A percentile compares a stretch with the other conserved stretches of the same genome.
These are phyloP conservation scores for Malassezia nana DNA, from an alignment of 1,284 basidiomycete species.

Conservation along the genomic window DNA sequence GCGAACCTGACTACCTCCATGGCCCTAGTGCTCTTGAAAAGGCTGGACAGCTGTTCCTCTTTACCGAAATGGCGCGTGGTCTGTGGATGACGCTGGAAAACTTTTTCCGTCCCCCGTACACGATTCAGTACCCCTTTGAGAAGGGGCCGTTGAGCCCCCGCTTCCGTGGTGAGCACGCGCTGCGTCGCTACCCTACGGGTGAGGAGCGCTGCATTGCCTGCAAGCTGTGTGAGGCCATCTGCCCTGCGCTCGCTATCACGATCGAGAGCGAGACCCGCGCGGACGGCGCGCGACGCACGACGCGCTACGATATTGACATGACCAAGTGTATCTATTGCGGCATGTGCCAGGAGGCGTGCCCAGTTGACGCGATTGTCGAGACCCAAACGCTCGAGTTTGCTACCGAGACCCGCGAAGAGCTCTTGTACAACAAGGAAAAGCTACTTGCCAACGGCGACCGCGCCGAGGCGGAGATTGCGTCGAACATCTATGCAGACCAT, in stretches of 20 bases:
- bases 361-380: slow-evolving; percentile 98
- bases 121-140: slow-evolving; percentile 70
- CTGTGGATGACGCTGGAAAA: slow-evolving; percentile 98
- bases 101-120: slow-evolving; percentile 94
- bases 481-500: slow-evolving; percentile 44
- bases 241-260: slow-evolving; percentile 97
- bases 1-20: slow-evolving; percentile 50
- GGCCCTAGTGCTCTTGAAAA: slow-evolving; percentile 68
- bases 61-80: slow-evolving; percentile 96
- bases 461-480: slow-evolving; percentile 69
- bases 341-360: slow-evolving; percentile 73
- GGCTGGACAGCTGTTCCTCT: slow-evolving; percentile 92
- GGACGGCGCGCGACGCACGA: slow-evolving; percentile 92
- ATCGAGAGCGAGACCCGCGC: slow-evolving; percentile 93
- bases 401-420: slow-evolving; percentile 93
- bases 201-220: slow-evolving; percentile 99
- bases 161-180: slow-evolving; percentile 97
- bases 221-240: slow-evolving; percentile 98
- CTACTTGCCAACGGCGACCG: slow-evolving; percentile 88
- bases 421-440: slow-evolving; percentile 93
- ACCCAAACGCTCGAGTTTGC: slow-evolving; percentile 61
- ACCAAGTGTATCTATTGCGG: slow-evolving; percentile 52
- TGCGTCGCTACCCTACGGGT: slow-evolving; percentile 91
- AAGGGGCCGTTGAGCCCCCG: slow-evolving; percentile 95
- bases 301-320: slow-evolving; percentile 95